Evolutionary conservation across 305 asterid species (phyloP).

Genomic region (Solanum hybrid): DNA sequence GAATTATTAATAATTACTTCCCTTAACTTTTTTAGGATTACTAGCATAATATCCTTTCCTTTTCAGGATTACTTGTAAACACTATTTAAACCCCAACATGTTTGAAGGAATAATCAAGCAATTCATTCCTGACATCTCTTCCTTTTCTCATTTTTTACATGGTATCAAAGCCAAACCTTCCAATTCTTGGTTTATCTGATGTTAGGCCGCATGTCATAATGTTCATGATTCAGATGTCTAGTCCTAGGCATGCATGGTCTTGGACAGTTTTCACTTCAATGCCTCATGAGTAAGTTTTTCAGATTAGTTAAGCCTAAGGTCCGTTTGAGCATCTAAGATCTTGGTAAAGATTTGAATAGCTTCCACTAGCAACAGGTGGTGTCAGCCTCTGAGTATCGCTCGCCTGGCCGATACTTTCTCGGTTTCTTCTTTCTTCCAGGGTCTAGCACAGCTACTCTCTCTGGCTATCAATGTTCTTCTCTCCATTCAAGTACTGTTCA

Average conservation of each 20-base stretch:
- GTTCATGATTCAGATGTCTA: not conserved
- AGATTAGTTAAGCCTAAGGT: not conserved
- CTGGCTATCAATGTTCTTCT: not conserved
- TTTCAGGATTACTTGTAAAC: not conserved
- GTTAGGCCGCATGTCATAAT: not conserved
- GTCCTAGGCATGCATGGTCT: not conserved
- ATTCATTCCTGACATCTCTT: not conserved
- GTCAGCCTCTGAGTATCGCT: not conserved
- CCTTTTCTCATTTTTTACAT: not conserved
- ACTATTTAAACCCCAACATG: not conserved
- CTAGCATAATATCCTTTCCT: not conserved
- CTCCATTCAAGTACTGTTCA: not conserved
- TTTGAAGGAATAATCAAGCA: not conserved
- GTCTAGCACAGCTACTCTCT: not conserved
- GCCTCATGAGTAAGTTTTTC: not conserved
- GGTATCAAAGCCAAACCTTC: not conserved
- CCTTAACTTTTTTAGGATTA: not conserved
- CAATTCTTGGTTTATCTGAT: not conserved
- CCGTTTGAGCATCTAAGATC: not conserved
- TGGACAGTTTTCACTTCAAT: not conserved
- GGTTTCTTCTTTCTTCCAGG: not conserved
- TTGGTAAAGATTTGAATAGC: not conserved
- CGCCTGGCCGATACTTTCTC: not conserved
- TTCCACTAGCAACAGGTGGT: not conserved
- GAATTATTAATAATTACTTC: not conserved